These are phyloP conservation scores for Pseudonitzschia delicatissima DNA, from an alignment of 108 stramenopile species.

Conservation along the genomic window DNA sequence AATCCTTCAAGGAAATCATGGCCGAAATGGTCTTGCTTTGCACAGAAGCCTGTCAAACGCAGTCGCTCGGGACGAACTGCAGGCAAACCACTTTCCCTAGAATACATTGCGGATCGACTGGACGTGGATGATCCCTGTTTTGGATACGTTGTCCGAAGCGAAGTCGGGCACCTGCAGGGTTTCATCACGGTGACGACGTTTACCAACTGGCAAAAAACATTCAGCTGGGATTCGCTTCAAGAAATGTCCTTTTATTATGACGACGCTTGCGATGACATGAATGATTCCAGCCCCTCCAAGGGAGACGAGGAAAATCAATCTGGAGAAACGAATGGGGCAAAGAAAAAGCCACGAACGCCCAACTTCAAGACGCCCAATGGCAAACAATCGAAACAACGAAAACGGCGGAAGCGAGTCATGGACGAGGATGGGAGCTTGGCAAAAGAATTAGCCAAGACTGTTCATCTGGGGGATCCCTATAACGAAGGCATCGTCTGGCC, in stretches of 20 bases:
- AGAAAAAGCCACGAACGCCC: not conserved
- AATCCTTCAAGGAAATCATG: conserved; percentile 75
- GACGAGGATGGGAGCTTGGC: conserved; percentile 69
- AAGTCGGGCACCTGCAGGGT: conserved; percentile 81
- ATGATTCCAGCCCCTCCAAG: not conserved
- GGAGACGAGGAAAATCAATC: not conserved
- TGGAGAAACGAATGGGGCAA: not conserved
- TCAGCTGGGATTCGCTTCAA: conserved; percentile 89
- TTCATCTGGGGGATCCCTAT: conserved; percentile 83
- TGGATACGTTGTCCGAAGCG: conserved; percentile 72
- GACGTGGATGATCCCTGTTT: conserved; percentile 89
- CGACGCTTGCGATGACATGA: conserved; percentile 13
- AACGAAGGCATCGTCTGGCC: conserved; percentile 92
- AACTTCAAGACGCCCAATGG: too few species aligned
- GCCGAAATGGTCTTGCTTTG: conserved; percentile 84
- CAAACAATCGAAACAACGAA: conserved; percentile 9
- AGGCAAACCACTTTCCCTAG: conserved; percentile 80
- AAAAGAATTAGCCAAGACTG: conserved; percentile 58
- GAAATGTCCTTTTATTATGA: conserved; percentile 70
- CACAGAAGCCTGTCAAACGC: conserved; percentile 83
- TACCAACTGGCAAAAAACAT: conserved; percentile 85
- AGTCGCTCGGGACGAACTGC: conserved; percentile 18
- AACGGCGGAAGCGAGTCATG: conserved; percentile 39
- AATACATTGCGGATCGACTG: conserved; percentile 91
- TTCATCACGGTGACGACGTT: conserved; percentile 88